Base-by-base conservation (phyloP, 176 grass and related monocot species). In the Oryza australiensis region DNA sequence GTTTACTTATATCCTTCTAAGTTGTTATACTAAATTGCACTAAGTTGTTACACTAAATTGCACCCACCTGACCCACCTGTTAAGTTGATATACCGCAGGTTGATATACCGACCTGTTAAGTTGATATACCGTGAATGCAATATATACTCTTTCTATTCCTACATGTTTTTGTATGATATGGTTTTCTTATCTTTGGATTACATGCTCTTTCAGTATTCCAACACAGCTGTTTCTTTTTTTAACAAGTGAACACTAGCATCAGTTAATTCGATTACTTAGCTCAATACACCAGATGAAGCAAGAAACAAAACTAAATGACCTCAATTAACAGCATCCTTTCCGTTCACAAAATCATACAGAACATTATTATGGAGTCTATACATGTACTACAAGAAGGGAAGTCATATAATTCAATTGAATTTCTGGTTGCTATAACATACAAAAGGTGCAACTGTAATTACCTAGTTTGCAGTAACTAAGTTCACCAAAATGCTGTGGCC, bases 391-490 rank as follows among this genome's bases (percentile, higher is more conserved):
- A 82, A 82, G 64, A 85, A 77, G 53, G 65, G 55, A 49, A 74
- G 80, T 80, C 84, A 86, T 79, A 86, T 78, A 26, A 74, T 90
- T 65, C 38, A 79, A 83, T 64, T 62, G 62, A 90, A 86, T 22
- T 41, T 90, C 45, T 88, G 75, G 45, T 78, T 79, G 48, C 88
- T 90, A 86, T 90, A 86, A 90, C 78, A 86, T 83, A 89, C 83
- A 84, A 83, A 86, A 86, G 76, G 87, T 90, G 83, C 74, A 85
- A 87, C 76, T 78, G 76, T 87, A 78, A 83, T 96, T 65, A 83
- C 72, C 85, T 81, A 93, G 81, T 79, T 90, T 86, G 74, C 70
- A 85, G 80, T 88, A 85, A 84, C 79, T 79, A 89, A 90, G 79
- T 86, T 82, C 87, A 88, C 85, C 87, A 74, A 84, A 84, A 84